Base-by-base conservation (phyloP, 2,329 filamentous ascomycete species). In the Apiospora rasikravindrae region DNA sequence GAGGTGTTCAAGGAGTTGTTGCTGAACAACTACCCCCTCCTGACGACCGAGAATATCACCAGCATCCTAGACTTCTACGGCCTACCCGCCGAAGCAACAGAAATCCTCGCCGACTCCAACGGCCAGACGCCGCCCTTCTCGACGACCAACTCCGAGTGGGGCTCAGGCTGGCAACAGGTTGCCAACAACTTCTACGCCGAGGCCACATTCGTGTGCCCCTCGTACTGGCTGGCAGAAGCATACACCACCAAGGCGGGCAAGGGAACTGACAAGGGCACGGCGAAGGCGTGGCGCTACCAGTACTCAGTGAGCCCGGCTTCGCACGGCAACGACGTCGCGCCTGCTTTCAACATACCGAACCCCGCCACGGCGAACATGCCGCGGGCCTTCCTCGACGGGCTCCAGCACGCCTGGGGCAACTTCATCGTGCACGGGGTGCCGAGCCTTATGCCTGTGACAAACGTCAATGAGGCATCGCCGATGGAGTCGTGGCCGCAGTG, bases 111-210 rank as follows among this genome's bases (percentile, higher is more conserved):
- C 70, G 81, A 84, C 64, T 84, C 84, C 0, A 74, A 80, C 37
- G 84, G 83, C 16, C 74, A 80, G 64, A 73, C 72, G 7, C 79
- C 81, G 2, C 81, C 83, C 1, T 89, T 83, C 5, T 86, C 88
- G 1, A 79, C 89, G 26, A 87, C 86, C 49, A 82, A 87, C 53
- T 86, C 85, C 26, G 81, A 82, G 42, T 82, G 83, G 45, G 87
- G 82, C 1, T 85, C 83, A 1, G 88, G 88, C 33, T 87, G 88
- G 76, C 88, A 89, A 73, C 88, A 91, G 75, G 83, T 85, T 37
- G 86, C 83, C 11, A 80, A 83, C 73, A 87, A 88, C 76, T 84
- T 90, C 67, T 87, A 86, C 73, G 87, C 85, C 57, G 88, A 91
- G 77, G 82, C 84, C 0, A 87, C 86, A 1, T 89, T 90, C 73